These are phyloP conservation scores for Fusarium tuaranense DNA, from an alignment of 2,329 filamentous ascomycete species.

Conservation along the genomic window DNA sequence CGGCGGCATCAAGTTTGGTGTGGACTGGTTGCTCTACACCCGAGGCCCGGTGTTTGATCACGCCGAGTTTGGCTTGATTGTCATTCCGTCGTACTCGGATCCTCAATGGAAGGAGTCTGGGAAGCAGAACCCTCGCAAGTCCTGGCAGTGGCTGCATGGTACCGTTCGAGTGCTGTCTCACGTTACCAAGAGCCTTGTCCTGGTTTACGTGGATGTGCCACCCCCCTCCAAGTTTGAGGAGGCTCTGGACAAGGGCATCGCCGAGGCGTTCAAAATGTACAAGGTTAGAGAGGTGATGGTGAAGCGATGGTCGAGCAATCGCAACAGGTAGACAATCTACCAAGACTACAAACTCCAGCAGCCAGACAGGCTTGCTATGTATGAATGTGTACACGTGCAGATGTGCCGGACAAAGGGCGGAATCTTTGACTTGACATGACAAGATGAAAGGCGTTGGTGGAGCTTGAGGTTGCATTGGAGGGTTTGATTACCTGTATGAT, in stretches of 20 bases:
- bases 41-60: constrained; percentile 94
- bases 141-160: constrained; percentile 89
- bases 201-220: constrained; percentile 93
- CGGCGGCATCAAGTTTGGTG: constrained; percentile 92
- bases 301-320: constrained; percentile 86
- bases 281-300: constrained; percentile 84
- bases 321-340: constrained; percentile 63
- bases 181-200: constrained; percentile 88
- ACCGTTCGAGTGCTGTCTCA: constrained; percentile 90
- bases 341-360: neutral
- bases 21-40: constrained; percentile 94
- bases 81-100: constrained; percentile 85
- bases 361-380: constrained; percentile 6
- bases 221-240: constrained; percentile 65
- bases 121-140: constrained; percentile 60
- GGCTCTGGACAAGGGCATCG: constrained; percentile 66
- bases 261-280: constrained; percentile 74
- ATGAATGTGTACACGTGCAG: constrained; percentile 14
- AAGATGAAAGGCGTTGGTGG: constrained; percentile 22
- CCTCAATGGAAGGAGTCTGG: constrained; percentile 75
- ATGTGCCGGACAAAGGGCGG: neutral
- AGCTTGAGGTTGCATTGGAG: constrained; percentile 6
- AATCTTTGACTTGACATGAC: neutral
- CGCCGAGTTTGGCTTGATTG: constrained; percentile 89
- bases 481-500: constrained; percentile 11